Evolutionary conservation across 441 rosid species (phyloP).

Genomic region (Populus hybrid): DNA sequence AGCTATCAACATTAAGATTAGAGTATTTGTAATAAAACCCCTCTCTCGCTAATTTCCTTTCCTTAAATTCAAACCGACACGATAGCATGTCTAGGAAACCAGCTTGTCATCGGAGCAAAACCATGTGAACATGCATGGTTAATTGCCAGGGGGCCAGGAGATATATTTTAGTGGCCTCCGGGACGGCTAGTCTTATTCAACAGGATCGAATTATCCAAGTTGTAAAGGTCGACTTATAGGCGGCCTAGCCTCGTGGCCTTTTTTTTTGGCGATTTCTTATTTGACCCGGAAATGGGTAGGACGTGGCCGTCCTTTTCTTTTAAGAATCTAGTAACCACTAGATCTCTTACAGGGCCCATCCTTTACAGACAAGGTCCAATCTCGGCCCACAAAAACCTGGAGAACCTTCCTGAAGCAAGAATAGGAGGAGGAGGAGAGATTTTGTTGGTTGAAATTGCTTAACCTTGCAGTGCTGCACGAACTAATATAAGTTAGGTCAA

Average conservation of each 20-base stretch:
- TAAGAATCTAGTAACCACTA: background rate
- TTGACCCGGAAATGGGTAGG: background rate
- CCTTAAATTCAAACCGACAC: background rate
- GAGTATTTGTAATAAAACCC: background rate
- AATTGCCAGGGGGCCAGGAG: background rate
- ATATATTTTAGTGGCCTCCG: background rate
- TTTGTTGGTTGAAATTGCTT: too few species aligned
- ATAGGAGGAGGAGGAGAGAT: too few species aligned
- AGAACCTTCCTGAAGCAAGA: too few species aligned
- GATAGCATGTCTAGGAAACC: background rate
- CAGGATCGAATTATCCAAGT: background rate
- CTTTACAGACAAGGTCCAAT: background rate
- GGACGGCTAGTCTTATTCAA: background rate
- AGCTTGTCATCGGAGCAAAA: background rate
- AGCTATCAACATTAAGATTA: background rate
- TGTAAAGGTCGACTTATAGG: background rate
- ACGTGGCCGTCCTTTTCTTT: background rate
- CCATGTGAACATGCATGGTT: background rate
- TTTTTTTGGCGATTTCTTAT: background rate
- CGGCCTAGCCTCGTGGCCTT: background rate
- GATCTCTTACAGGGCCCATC: background rate
- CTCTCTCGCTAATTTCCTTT: background rate
- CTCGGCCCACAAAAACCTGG: background rate
- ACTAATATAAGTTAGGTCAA: too few species aligned
- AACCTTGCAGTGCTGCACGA: too few species aligned